phyloP scores from a whole-genome alignment of 1,139 yeast genomes.

The Geotrichum klebahnii region DNA sequence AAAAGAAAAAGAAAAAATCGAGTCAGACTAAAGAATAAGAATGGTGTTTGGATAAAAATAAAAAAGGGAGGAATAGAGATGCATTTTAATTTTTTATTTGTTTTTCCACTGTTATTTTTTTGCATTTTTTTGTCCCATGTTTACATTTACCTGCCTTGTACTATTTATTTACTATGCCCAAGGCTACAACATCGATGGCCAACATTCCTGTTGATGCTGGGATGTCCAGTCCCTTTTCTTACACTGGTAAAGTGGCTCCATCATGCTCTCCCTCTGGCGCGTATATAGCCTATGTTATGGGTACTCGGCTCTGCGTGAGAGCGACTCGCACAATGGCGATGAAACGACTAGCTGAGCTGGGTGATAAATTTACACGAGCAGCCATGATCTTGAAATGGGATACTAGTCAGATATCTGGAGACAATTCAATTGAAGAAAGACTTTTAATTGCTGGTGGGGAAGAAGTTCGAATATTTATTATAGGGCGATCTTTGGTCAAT shows the following conservation, averaged over 20 bases:
- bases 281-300: constrained; percentile 12
- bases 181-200: not conserved
- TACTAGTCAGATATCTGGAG: not conserved
- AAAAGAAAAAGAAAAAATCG: too few species aligned
- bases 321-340: constrained; percentile 13
- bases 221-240: constrained; percentile 8
- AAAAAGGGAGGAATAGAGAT: not conserved
- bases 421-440: constrained; percentile 7
- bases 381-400: constrained; percentile 10
- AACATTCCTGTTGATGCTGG: not conserved
- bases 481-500: not conserved
- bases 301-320: constrained; percentile 12
- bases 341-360: constrained; percentile 13
- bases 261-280: constrained; percentile 12
- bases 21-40: not conserved
- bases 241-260: constrained; percentile 5
- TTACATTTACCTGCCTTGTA: too few species aligned
- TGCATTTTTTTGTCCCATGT: not conserved
- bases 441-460: constrained; percentile 9
- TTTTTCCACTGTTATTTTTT: too few species aligned
- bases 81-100: too few species aligned
- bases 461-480: constrained; percentile 7
- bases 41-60: not conserved
- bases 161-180: not conserved
- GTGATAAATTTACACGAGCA: constrained; percentile 10